These are phyloP conservation scores for Diplodia corticola DNA, from an alignment of 2,329 filamentous ascomycete genomes.

Conservation along the genomic window DNA sequence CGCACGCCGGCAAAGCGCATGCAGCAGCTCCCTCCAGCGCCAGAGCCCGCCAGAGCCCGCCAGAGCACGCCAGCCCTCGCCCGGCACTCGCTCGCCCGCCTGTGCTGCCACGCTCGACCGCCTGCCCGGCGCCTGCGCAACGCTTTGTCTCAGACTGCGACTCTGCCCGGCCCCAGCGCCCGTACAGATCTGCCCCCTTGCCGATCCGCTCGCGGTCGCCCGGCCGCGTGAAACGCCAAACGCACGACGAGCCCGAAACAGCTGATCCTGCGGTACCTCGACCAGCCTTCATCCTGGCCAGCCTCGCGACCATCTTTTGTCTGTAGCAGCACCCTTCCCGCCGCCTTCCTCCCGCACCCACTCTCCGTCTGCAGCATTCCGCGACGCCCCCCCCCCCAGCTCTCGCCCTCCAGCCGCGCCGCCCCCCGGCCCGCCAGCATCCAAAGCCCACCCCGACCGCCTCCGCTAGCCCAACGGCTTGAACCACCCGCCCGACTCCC, in stretches of 20 bases:
- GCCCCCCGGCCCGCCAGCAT: neutral
- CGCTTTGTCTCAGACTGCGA: slow-evolving; percentile 17
- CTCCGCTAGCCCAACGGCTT: slow-evolving; percentile 11
- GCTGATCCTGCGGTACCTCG: slow-evolving; percentile 19
- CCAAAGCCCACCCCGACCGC: no score
- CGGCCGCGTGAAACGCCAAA: slow-evolving; percentile 21
- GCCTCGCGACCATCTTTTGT: slow-evolving; percentile 14
- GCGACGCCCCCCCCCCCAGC: neutral
- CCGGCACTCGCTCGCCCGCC: neutral
- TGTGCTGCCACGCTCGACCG: neutral
- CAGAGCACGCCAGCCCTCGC: no score
- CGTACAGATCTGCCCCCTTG: slow-evolving; percentile 19
- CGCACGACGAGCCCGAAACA: slow-evolving; percentile 21
- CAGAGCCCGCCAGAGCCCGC: no score
- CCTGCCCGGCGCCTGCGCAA: slow-evolving; percentile 15
- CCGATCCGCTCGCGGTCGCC: slow-evolving; percentile 19
- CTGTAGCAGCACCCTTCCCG: neutral
- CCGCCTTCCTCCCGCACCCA: slow-evolving; percentile 1
- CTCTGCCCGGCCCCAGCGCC: neutral
- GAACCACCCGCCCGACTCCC: slow-evolving; percentile 1
- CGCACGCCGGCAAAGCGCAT: neutral
- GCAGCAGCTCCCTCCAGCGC: no score
- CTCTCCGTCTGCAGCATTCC: slow-evolving; percentile 17
- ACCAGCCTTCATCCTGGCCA: slow-evolving; percentile 14
- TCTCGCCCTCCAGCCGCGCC: neutral